Conservation (phyloP, 2,329 filamentous ascomycete genomes). For the Exophiala lecanii-corni region DNA sequence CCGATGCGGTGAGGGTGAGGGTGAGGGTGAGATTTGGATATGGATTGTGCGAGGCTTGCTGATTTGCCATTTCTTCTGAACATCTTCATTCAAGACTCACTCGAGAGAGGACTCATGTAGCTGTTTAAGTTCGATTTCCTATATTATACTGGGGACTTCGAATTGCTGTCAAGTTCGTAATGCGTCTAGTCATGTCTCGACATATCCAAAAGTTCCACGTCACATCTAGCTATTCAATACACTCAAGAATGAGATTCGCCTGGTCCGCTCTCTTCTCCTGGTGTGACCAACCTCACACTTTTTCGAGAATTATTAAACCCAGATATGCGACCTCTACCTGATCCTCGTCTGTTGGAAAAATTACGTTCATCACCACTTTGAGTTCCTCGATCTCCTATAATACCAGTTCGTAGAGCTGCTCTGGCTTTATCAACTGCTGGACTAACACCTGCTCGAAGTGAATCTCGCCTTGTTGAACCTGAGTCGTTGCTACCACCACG, state of each 20-base stretch:
- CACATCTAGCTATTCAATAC: too few relatives aligned
- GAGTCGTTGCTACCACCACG: conserved; percentile 32
- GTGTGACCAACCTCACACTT: conserved; percentile 42
- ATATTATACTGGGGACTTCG: too few relatives aligned
- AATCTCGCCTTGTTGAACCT: conserved; percentile 40
- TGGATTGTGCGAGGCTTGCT: too few relatives aligned
- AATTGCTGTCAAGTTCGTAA: too few relatives aligned
- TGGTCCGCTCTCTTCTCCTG: conserved; percentile 34
- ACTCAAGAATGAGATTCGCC: background rate
- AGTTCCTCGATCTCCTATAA: conserved; percentile 27
- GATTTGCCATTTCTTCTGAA: too few relatives aligned
- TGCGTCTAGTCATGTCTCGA: too few relatives aligned
- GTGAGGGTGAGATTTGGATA: too few relatives aligned
- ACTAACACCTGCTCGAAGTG: conserved; percentile 41
- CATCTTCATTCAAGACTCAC: too few relatives aligned
- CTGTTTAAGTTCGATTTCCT: too few relatives aligned
- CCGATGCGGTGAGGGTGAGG: too few relatives aligned
- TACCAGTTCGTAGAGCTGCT: conserved; percentile 37
- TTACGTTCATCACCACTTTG: conserved; percentile 22
- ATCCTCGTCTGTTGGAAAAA: conserved; percentile 22
- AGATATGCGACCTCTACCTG: conserved; percentile 22
- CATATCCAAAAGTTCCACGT: too few relatives aligned
- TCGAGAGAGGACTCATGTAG: too few relatives aligned
- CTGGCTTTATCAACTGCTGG: conserved; percentile 44
- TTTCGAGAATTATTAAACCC: conserved; percentile 38